These are phyloP conservation scores for Gardenia jasminoides DNA, from an alignment of 257 asterid genomes.

Conservation along the genomic window DNA sequence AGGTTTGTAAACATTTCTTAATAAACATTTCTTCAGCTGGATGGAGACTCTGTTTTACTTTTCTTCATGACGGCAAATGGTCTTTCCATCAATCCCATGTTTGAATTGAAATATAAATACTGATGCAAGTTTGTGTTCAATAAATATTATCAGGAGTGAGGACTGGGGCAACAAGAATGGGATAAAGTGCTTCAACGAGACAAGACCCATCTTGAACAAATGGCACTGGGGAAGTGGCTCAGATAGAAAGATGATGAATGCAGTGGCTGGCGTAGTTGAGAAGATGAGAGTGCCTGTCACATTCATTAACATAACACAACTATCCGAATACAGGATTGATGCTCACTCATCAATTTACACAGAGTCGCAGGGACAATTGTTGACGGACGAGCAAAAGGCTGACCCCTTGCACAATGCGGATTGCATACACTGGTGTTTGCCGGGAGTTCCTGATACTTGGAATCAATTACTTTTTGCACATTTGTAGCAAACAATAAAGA, in stretches of 20 bases:
- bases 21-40: neutral
- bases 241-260: conserved; percentile 55
- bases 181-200: conserved; percentile 77
- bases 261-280: conserved; percentile 40
- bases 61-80: neutral
- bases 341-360: conserved; percentile 78
- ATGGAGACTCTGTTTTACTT: neutral
- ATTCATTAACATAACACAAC: conserved; percentile 66
- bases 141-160: conserved; percentile 42
- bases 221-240: conserved; percentile 81
- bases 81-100: neutral
- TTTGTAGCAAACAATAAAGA: conserved; percentile 32
- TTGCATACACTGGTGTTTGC: conserved; percentile 92
- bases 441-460: conserved; percentile 92
- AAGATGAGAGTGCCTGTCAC: conserved; percentile 74
- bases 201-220: conserved; percentile 52
- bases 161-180: conserved; percentile 74
- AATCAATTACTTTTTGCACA: conserved; percentile 68
- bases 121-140: neutral
- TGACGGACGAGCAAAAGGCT: conserved; percentile 60
- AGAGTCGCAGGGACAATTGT: conserved; percentile 56
- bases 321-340: conserved; percentile 75
- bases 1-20: conserved; percentile 31
- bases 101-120: neutral
- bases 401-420: conserved; percentile 74